Base-by-base conservation (phyloP, 2,329 filamentous ascomycete genomes). In the Juglanconis sp. region DNA sequence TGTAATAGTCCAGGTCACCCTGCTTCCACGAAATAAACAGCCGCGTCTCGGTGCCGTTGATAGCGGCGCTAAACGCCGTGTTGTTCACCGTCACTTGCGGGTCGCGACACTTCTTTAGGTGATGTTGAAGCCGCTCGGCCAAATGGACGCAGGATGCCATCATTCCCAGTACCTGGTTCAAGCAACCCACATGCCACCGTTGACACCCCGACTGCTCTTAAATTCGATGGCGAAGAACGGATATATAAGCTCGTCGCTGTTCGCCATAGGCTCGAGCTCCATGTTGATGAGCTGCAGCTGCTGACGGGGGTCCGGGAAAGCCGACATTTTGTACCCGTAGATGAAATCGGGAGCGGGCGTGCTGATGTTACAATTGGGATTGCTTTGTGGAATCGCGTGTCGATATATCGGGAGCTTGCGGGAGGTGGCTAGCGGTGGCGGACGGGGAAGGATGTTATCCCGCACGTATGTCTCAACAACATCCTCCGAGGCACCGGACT, bases 11-110 rank as follows among this genome's bases (percentile, higher is more conserved):
- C 1, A 68, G 63, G 32, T 72, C 69, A 46, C 69, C 49, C 11
- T 72, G 59, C 64, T 72, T 74, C 73, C 69, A 76, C 5, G 72
- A 68, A 11, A 75, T 56, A 46, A 70, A 70, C 4, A 77, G 68
- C 3, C 68, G 68, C 8, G 73, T 74, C 15, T 71, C 69, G 0
- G 66, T 68, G 15, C 66, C 65, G 46, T 65, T 52, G 13, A 38
- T 24, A 15, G 34, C 49, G 32, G 17, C n/a, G 17, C 32, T 35
- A 32, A 52, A 52, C 1, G n/a, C 34, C 4, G 32, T 15, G 17
- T n/a, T 24, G 2, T 4, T 15, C 2, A 52, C 6, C 9, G 34
- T 4, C 30, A 10, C 30, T 1, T 0, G 47, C 15, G 6, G 47
- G 11, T 7, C 47, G 5, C 36, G 34, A 24, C 3, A 36, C 32